Percentiles rank a stretch among this genome's conserved stretches.
Conservation (phyloP, 768 basidiomycete genomes). For the Leccinum imitatum region DNA sequence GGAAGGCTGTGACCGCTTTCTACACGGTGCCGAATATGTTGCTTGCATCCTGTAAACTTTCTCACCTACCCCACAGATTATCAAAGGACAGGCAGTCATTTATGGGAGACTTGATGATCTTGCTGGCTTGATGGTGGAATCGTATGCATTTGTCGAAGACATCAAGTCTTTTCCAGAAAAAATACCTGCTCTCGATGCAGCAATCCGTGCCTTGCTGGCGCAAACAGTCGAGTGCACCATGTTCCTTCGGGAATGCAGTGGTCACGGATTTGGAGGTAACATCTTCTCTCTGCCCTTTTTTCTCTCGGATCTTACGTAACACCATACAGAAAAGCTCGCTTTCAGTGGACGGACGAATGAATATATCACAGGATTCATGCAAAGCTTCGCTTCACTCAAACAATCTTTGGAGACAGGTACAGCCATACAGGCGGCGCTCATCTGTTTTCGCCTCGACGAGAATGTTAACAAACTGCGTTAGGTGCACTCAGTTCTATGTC, state of each 20-base stretch:
- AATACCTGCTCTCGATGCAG: slow-evolving; percentile 28
- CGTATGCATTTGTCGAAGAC: slow-evolving; percentile 33
- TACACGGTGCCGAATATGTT: slow-evolving; percentile 22
- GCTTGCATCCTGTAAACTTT: not conserved
- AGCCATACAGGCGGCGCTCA: slow-evolving; percentile 24
- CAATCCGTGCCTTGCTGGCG: slow-evolving; percentile 25
- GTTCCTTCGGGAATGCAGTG: slow-evolving; percentile 37
- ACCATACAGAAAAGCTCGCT: slow-evolving; percentile 15
- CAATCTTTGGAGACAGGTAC: slow-evolving; percentile 28
- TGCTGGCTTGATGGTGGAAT: slow-evolving; percentile 29
- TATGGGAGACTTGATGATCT: slow-evolving; percentile 29
- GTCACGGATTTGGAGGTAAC: slow-evolving; percentile 36
- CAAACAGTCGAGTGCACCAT: slow-evolving; percentile 39
- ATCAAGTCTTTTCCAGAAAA: slow-evolving; percentile 29
- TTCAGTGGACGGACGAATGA: slow-evolving; percentile 22
- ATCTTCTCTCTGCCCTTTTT: not conserved
- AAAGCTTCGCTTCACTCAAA: slow-evolving; percentile 25
- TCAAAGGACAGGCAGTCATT: slow-evolving; percentile 30
- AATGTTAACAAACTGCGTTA: slow-evolving; percentile 27
- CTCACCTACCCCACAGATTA: slow-evolving; percentile 23
- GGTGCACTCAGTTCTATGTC: not conserved
- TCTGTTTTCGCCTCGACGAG: slow-evolving; percentile 31
- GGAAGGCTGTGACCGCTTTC: slow-evolving; percentile 28
- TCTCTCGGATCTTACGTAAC: slow-evolving; percentile 7
- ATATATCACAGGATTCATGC: slow-evolving; percentile 20